phyloP scores from a whole-genome alignment of 768 basidiomycete species.

The Termitomyces sp. region DNA sequence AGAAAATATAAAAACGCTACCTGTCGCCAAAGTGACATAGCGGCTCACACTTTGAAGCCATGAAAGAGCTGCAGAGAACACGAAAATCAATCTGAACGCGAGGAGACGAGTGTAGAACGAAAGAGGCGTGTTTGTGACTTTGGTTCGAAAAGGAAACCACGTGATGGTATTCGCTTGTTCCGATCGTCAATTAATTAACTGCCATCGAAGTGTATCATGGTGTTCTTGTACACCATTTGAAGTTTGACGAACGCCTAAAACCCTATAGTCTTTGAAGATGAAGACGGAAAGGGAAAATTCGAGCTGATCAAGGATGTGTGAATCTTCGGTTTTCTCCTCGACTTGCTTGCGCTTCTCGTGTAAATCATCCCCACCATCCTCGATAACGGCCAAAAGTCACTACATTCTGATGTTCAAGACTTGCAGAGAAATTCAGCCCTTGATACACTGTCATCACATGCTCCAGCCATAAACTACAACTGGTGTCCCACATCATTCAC shows the following conservation, averaged over 20 bases:
- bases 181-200: no score
- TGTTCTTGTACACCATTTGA: not conserved
- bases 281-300: not conserved
- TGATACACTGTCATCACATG: not conserved
- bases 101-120: slow-evolving; percentile 15
- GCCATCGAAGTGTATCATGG: no score
- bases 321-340: not conserved
- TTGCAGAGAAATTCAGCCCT: not conserved
- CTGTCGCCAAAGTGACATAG: slow-evolving; percentile 77
- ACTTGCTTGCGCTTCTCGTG: not conserved
- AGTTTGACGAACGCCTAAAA: no score
- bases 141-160: slow-evolving; percentile 16
- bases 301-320: not conserved
- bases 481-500: not conserved
- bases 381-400: not conserved
- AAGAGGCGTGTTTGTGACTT: slow-evolving; percentile 17
- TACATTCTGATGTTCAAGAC: not conserved
- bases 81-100: slow-evolving; percentile 12
- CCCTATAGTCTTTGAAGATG: not conserved
- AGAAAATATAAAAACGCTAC: slow-evolving; percentile 28
- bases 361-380: not conserved
- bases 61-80: slow-evolving; percentile 18
- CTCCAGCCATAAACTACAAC: not conserved
- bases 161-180: slow-evolving; percentile 12
- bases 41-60: slow-evolving; percentile 63